Base-by-base conservation (phyloP, 2,329 filamentous ascomycete genomes). In the Botryosphaeria dothidea region DNA sequence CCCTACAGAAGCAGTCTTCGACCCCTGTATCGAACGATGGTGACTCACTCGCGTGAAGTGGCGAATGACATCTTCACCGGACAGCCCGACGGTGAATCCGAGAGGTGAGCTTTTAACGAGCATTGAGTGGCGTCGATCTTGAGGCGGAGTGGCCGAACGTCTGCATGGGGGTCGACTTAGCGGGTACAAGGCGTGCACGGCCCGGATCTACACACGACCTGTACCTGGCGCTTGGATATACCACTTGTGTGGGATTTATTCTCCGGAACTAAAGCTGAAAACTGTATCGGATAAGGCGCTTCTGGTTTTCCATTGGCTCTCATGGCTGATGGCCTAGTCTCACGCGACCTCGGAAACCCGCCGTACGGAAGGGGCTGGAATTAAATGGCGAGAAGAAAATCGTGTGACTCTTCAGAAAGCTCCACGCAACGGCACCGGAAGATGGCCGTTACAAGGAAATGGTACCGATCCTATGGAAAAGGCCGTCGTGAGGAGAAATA, bases 131-230 rank as follows among this genome's bases (percentile, higher is more conserved):
- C 36, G 49, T 54, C n/a, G 31, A 41, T 27, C 21, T 29, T 17
- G 21, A 31, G 23, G 23, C 56, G 56, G 56, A 60, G 56, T 60
- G 25, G 56, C 56, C 56, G 56, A 60, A 27, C 25, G 46, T 23
- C 27, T 46, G 27, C 56, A 60, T 46, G 54, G 56, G 56, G 43
- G n/a, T 11, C 56, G n/a, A n/a, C n/a, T n/a, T 34, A 15, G 38
- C 41, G 29, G 15, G 41, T 23, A 31, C 56, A 25, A 60, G 41
- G 38, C 43, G 43, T 46, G 56, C 56, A 60, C 56, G 56, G 56
- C n/a, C 56, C 38, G 17, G 56, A 60, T 60, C 56, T 45, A 25
- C 56, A 46, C 49, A 34, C 19, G 34, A 25, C 56, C 56, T 36
- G 25, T 21, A 31, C 23, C 56, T 46, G 41, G 41, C 56, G 56